Base-by-base conservation (phyloP, 83 land plant genomes). In the Isoetes engelmannii region DNA sequence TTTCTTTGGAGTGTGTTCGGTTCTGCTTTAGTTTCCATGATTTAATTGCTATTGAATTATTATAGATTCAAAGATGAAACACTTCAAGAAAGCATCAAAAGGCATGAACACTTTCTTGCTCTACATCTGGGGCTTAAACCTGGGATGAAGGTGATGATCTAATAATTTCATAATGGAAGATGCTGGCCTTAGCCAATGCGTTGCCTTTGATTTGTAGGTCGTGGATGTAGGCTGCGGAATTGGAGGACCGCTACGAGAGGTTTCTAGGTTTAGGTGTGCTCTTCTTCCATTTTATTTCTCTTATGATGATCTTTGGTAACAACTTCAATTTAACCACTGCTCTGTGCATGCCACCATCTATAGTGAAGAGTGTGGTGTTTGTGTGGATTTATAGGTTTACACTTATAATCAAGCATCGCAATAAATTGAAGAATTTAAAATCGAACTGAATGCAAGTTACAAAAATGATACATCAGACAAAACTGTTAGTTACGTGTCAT, bases 201-300 rank as follows among this genome's bases (percentile, higher is more conserved):
- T 12, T 51, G n/a, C 12, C 54, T 51, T 12, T 51, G 54, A 10
- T 12, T 42, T 85, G 18, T 67, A 90, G 98, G 98, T 93, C 5
- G 65, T 93, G 77, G 97, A 93, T 84, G 97, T 93, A 4, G 97
- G 98, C 57, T 93, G 98, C 81, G 98, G 97, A 13, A 90, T 93
- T 80, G 98, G 97, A 28, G 98, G 98, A 57, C 98, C 98, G 44
- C 71, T 91, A 13, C 72, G 98, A 69, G 98, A 93, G 71, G 84
- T 93, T 80, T 86, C 98, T 51, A 63, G 84, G 57, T 93, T 90
- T 69, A 93, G 98, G 97, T 93, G 19, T 28, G 37, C 37, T 28
- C 37, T 28, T 28, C 37, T 28, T 28, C 37, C 37, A 28, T 28
- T 28, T 28, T 2, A 28, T 28, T 28, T 28, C 37, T 28, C 37